Evolutionary conservation across 2,329 filamentous ascomycete species (phyloP).

Genomic region (Ploettnerulaceae sp.): DNA sequence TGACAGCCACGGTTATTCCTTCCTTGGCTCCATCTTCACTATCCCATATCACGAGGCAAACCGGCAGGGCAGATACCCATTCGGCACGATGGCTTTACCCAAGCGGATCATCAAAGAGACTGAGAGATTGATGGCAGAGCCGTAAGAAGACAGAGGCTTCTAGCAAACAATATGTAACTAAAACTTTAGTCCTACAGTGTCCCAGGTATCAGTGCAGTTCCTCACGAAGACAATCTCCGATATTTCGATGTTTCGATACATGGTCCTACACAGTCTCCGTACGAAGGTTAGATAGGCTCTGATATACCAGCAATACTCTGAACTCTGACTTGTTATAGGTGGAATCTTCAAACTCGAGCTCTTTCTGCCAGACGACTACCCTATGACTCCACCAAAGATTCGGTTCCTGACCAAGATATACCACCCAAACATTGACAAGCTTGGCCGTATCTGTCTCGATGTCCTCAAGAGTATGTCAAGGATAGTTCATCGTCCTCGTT

Average conservation of each 20-base stretch:
- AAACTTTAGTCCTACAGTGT: slow-evolving; percentile 53
- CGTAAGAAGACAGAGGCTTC: slow-evolving; percentile 52
- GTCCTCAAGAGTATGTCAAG: slow-evolving; percentile 79
- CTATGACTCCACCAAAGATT: slow-evolving; percentile 98
- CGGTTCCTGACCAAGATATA: slow-evolving; percentile 99
- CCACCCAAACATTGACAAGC: slow-evolving; percentile 97
- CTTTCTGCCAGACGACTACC: slow-evolving; percentile 97
- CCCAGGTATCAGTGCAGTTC: slow-evolving; percentile 89
- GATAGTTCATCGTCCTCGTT: background rate
- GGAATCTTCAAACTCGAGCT: slow-evolving; percentile 96
- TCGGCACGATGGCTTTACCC: slow-evolving; percentile 61
- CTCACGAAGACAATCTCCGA: slow-evolving; percentile 93
- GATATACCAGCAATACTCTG: background rate
- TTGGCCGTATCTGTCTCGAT: slow-evolving; percentile 94
- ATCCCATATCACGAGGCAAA: background rate
- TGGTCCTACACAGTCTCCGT: slow-evolving; percentile 85
- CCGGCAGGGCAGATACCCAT: background rate
- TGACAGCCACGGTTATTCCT: background rate
- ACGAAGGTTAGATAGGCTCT: slow-evolving; percentile 65
- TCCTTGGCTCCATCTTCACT: background rate
- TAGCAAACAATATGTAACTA: slow-evolving; percentile 8
- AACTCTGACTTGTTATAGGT: slow-evolving; percentile 24
- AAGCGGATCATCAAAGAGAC: slow-evolving; percentile 99
- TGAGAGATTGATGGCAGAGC: slow-evolving; percentile 92
- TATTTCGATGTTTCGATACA: slow-evolving; percentile 99